Percentiles rank a stretch among this genome's conserved stretches.
Evolutionary conservation across 1,284 basidiomycete genomes (phyloP).

Genomic region (Athelia sp.): DNA sequence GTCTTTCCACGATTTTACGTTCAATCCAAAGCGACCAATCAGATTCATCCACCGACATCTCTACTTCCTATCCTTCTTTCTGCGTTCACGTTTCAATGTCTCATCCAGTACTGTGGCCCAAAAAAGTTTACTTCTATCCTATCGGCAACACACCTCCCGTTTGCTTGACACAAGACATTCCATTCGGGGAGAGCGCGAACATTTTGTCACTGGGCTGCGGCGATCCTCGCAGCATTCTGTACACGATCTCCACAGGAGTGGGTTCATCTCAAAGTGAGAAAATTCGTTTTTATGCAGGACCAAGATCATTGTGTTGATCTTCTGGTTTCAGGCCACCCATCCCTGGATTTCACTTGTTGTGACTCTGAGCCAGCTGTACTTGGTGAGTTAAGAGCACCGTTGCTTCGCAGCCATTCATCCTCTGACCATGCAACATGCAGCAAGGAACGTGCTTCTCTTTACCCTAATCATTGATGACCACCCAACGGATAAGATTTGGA

Average conservation of each 20-base stretch:
- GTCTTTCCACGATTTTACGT: too few species aligned
- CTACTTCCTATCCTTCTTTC: too few species aligned
- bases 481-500: constrained; percentile 35
- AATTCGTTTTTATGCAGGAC: too few species aligned
- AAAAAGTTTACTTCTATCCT: constrained; percentile 47
- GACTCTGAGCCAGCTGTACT: constrained; percentile 54
- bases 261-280: too few species aligned
- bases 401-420: neutral
- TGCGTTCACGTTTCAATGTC: constrained; percentile 22
- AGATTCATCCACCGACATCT: too few species aligned
- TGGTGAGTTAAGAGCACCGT: constrained; percentile 20
- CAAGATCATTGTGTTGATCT: too few species aligned
- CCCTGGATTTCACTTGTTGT: constrained; percentile 55
- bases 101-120: constrained; percentile 32
- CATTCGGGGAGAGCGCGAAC: constrained; percentile 38
- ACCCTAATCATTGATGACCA: constrained; percentile 29
- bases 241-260: too few species aligned
- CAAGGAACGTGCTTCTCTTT: constrained; percentile 34
- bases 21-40: too few species aligned
- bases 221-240: constrained; percentile 44
- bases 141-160: constrained; percentile 52
- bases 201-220: constrained; percentile 56
- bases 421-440: constrained; percentile 17
- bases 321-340: constrained; percentile 16
- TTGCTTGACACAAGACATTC: constrained; percentile 41